These are phyloP conservation scores for Nannizzia gypsea DNA, from an alignment of 2,329 filamentous ascomycete genomes.

Conservation along the genomic window DNA sequence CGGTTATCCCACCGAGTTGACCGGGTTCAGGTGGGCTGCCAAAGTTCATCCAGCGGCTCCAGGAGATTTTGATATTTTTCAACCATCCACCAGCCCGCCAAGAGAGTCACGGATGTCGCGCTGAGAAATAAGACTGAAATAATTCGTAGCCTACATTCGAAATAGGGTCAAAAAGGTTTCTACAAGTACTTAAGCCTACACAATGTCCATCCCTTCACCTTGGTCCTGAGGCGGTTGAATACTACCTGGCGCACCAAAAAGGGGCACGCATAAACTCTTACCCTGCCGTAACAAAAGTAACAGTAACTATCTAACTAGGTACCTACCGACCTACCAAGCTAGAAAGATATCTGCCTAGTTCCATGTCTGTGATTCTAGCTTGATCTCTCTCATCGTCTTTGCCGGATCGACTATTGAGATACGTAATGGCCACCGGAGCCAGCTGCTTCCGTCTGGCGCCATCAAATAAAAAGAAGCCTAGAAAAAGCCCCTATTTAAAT, in stretches of 20 bases:
- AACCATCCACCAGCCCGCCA: neutral
- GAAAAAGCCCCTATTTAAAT: neutral
- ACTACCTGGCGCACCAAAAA: no score
- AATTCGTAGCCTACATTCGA: no score
- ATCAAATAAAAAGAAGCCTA: neutral
- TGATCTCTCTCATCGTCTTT: neutral
- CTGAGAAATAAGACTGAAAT: neutral
- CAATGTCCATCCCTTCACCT: no score
- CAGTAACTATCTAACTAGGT: no score
- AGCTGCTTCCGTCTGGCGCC: slow-evolving; percentile 1
- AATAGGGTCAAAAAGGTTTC: no score
- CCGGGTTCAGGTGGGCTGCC: neutral
- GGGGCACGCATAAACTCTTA: no score
- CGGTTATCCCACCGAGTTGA: neutral
- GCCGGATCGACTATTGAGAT: neutral
- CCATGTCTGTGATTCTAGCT: neutral
- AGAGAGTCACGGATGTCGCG: neutral
- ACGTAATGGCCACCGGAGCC: neutral
- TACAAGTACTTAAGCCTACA: no score
- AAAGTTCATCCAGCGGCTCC: neutral
- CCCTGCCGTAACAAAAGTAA: no score
- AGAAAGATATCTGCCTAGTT: no score
- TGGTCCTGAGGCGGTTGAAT: no score
- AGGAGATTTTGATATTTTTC: neutral
- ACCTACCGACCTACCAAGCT: no score